These are phyloP conservation scores for Corymbia calophylla DNA, from an alignment of 441 rosid species.

Conservation along the genomic window DNA sequence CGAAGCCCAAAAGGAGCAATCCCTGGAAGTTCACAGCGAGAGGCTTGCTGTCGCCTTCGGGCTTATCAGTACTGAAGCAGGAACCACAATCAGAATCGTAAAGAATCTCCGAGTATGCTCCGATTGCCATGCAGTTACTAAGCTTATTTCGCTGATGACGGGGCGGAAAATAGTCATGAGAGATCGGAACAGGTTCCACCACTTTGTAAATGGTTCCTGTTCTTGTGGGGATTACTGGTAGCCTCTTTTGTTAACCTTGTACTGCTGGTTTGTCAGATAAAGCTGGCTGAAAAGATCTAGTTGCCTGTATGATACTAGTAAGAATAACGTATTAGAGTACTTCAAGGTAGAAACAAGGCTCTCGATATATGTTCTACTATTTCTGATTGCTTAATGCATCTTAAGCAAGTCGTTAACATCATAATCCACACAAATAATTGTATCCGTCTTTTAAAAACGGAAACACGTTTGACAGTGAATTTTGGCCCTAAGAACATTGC, in stretches of 20 bases:
- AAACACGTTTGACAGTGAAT: background rate
- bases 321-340: background rate
- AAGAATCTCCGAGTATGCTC: conserved; percentile 61
- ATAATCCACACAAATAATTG: background rate
- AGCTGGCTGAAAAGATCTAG: background rate
- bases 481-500: background rate
- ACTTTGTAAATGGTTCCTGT: conserved; percentile 53
- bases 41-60: conserved; percentile 63
- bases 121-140: conserved; percentile 50
- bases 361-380: background rate
- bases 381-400: background rate
- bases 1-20: conserved; percentile 34
- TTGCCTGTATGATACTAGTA: background rate
- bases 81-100: conserved; percentile 38
- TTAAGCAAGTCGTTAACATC: background rate
- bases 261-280: background rate
- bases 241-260: background rate
- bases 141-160: conserved; percentile 49
- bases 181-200: conserved; percentile 67
- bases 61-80: conserved; percentile 45
- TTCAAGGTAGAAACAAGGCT: background rate
- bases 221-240: conserved; percentile 74
- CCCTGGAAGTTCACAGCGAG: conserved; percentile 62
- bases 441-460: background rate
- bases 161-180: conserved; percentile 54